Percentiles rank a stretch among this genome's conserved stretches.
phyloP scores from a whole-genome alignment of 768 basidiomycete genomes.

The Lyophyllum semitale region DNA sequence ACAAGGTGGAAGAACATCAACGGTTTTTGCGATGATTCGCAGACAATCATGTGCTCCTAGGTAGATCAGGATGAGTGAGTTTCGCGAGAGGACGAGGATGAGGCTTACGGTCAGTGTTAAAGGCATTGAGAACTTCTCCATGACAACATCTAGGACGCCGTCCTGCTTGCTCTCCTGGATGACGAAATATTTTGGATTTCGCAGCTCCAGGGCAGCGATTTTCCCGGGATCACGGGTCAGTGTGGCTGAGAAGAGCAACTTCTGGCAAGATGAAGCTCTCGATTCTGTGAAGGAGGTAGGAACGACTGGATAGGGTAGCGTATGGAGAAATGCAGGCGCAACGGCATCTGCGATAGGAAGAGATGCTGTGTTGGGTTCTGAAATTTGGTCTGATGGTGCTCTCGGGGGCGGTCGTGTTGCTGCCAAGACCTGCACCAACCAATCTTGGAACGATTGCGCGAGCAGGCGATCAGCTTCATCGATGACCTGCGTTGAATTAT shows the following conservation, averaged over 20 bases:
- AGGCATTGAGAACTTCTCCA: slow-evolving; percentile 85
- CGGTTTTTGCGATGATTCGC: slow-evolving; percentile 80
- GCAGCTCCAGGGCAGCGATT: slow-evolving; percentile 77
- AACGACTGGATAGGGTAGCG: slow-evolving; percentile 38
- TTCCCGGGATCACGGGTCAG: slow-evolving; percentile 94
- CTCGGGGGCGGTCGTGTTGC: slow-evolving; percentile 52
- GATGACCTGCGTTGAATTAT: slow-evolving; percentile 62
- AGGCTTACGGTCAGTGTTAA: slow-evolving; percentile 64
- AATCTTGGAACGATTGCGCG: slow-evolving; percentile 94
- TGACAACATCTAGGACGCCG: slow-evolving; percentile 53
- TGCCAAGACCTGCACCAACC: slow-evolving; percentile 82
- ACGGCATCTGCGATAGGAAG: slow-evolving; percentile 49
- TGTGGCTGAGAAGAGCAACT: slow-evolving; percentile 94
- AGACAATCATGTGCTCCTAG: slow-evolving; percentile 88
- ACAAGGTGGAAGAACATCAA: slow-evolving; percentile 88
- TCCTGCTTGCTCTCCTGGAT: slow-evolving; percentile 57
- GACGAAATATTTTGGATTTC: slow-evolving; percentile 85
- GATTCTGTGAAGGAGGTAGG: slow-evolving; percentile 58
- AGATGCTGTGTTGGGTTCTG: neutral
- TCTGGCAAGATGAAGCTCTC: slow-evolving; percentile 78
- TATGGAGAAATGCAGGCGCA: slow-evolving; percentile 58
- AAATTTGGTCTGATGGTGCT: neutral
- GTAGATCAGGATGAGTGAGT: neutral
- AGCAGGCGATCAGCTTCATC: slow-evolving; percentile 98
- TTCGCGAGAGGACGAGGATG: neutral